A percentile compares a stretch with the other conserved stretches of the same genome.
Evolutionary conservation across 345 rosid species (phyloP).

Genomic region (Rhizophora mangle): DNA sequence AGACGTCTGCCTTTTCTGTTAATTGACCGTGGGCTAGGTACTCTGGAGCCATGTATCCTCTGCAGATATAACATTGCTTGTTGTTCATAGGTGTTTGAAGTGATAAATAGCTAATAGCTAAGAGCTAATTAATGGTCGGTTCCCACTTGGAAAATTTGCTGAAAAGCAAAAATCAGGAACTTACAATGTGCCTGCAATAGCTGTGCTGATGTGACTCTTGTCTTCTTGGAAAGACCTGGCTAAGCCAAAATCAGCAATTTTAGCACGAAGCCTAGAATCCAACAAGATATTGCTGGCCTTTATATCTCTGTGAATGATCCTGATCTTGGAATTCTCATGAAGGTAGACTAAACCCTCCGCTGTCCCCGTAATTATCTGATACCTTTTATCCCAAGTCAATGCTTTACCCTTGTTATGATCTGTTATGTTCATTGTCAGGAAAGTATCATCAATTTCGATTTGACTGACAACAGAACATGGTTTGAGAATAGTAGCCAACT

Average conservation of each 20-base stretch:
- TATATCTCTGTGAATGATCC: conserved; percentile 82
- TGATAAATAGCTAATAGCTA: background rate
- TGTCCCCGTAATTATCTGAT: conserved; percentile 60
- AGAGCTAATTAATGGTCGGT: background rate
- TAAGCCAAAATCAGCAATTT: conserved; percentile 90
- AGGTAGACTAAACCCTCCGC: conserved; percentile 83
- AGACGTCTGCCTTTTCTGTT: conserved; percentile 88
- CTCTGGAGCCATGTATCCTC: conserved; percentile 98
- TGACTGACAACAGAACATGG: too few relatives aligned
- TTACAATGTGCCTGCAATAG: conserved; percentile 94
- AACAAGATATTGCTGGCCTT: conserved; percentile 89
- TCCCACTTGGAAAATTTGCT: background rate
- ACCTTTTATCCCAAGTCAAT: conserved; percentile 71
- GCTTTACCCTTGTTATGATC: conserved; percentile 58
- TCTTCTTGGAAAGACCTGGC: conserved; percentile 92
- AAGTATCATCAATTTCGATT: background rate
- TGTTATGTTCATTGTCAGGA: conserved; percentile 27
- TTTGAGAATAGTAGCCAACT: background rate
- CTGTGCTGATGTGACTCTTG: conserved; percentile 94
- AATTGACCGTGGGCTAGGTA: conserved; percentile 88
- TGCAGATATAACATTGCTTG: conserved; percentile 21
- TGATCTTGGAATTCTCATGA: conserved; percentile 64
- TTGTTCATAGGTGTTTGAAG: background rate
- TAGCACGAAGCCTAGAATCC: conserved; percentile 76
- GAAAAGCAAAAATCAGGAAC: conserved; percentile 16